phyloP scores from a whole-genome alignment of 345 rosid species.

The Draba incana region DNA sequence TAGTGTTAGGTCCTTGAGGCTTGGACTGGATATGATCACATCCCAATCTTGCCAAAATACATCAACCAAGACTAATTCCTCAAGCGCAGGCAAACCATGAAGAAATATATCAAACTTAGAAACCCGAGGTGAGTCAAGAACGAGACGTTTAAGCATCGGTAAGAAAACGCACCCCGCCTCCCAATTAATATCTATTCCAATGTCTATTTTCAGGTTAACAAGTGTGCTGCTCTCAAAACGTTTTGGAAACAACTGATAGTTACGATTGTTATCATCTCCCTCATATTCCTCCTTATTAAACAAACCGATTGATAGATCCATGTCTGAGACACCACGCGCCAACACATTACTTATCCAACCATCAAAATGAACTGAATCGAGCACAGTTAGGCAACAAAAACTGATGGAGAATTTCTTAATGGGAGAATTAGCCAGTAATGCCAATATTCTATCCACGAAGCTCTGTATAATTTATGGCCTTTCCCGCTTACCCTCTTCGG shows the following conservation, averaged over 20 bases:
- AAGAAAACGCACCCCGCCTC: neutral
- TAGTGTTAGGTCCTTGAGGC: constrained; percentile 13
- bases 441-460: neutral
- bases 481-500: neutral
- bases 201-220: neutral
- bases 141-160: constrained; percentile 8
- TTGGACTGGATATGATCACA: constrained; percentile 1
- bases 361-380: neutral
- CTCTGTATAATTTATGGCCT: neutral
- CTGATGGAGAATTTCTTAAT: neutral
- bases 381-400: no score
- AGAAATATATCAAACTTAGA: neutral
- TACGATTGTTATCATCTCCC: no score
- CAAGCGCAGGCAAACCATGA: constrained; percentile 10
- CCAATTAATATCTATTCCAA: neutral
- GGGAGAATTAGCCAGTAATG: neutral
- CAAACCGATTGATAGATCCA: neutral
- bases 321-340: neutral
- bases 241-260: neutral
- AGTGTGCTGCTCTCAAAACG: neutral
- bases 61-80: neutral
- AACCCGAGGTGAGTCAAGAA: neutral
- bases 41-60: neutral
- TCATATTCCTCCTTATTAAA: no score
- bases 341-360: constrained; percentile 19